phyloP scores from a whole-genome alignment of 2,329 filamentous ascomycete genomes.

The Xylariaceae sp. region DNA sequence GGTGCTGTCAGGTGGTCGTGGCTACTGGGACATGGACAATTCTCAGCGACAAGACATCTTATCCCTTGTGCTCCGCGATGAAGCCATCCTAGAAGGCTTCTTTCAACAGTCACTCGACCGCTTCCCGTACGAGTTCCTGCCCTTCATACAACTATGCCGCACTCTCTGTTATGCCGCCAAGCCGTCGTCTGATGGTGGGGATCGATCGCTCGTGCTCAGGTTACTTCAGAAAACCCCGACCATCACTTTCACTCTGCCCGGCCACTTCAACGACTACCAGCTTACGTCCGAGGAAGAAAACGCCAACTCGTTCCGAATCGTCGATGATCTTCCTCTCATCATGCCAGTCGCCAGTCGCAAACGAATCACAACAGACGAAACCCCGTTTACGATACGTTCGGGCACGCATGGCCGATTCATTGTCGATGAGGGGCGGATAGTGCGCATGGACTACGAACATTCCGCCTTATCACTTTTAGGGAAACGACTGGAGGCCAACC shows the following conservation, averaged over 20 bases:
- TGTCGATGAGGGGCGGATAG: slow-evolving; percentile 67
- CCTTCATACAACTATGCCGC: slow-evolving; percentile 67
- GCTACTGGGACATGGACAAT: slow-evolving; percentile 46
- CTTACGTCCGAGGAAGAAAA: slow-evolving; percentile 82
- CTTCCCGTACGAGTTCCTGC: slow-evolving; percentile 78
- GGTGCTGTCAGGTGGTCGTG: slow-evolving; percentile 49
- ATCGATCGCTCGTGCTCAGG: slow-evolving; percentile 44
- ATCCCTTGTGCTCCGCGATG: slow-evolving; percentile 43
- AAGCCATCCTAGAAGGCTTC: slow-evolving; percentile 47
- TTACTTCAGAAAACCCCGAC: slow-evolving; percentile 62
- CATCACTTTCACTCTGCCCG: slow-evolving; percentile 71
- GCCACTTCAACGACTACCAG: slow-evolving; percentile 65
- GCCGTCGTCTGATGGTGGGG: slow-evolving; percentile 24
- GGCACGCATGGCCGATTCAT: slow-evolving; percentile 67
- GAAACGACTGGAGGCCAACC: slow-evolving; percentile 62
- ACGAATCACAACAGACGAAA: slow-evolving; percentile 35
- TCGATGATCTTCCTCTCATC: slow-evolving; percentile 58
- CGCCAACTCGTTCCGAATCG: slow-evolving; percentile 66
- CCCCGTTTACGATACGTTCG: slow-evolving; percentile 54
- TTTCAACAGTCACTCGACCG: slow-evolving; percentile 65
- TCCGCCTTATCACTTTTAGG: slow-evolving; percentile 75
- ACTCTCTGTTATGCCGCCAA: slow-evolving; percentile 48
- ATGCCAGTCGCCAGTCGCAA: slow-evolving; percentile 37
- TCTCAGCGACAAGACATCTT: slow-evolving; percentile 25
- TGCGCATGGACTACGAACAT: slow-evolving; percentile 70